These are phyloP conservation scores for Cytospora schulzeri DNA, from an alignment of 2,329 filamentous ascomycete genomes.

Conservation along the genomic window DNA sequence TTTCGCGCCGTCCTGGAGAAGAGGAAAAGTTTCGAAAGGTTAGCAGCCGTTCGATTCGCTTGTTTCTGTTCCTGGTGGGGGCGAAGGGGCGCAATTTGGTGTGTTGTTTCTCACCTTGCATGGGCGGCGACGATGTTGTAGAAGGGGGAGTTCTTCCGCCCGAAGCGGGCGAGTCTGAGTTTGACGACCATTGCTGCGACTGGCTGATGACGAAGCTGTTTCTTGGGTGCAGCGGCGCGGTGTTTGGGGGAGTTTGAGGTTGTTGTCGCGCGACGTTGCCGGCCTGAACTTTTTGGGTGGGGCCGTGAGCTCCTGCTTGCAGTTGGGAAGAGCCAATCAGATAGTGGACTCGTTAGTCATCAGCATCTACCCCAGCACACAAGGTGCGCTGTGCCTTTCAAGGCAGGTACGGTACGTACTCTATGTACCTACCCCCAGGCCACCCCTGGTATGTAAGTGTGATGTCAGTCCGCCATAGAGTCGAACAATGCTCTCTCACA, in stretches of 20 bases:
- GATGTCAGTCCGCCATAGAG: conserved; percentile 7
- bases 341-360: conserved; percentile 9
- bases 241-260: neutral
- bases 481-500: neutral
- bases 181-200: conserved; percentile 75
- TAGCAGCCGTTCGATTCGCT: neutral
- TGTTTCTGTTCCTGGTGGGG: neutral
- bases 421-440: neutral
- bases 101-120: conserved; percentile 64
- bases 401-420: neutral
- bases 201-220: neutral
- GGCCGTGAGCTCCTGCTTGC: conserved; percentile 20
- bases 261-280: conserved; percentile 10
- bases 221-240: neutral
- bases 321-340: conserved; percentile 13
- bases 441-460: conserved; percentile 1
- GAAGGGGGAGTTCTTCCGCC: conserved; percentile 82
- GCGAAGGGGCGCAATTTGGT: neutral
- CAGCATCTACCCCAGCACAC: too few species aligned
- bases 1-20: conserved; percentile 75
- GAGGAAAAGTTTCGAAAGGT: too few species aligned
- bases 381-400: too few species aligned
- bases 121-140: conserved; percentile 98
- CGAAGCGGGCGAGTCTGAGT: conserved; percentile 92
- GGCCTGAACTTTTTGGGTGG: conserved; percentile 21